Base-by-base conservation (phyloP, 768 basidiomycete genomes). In the Termitomyces sp. region DNA sequence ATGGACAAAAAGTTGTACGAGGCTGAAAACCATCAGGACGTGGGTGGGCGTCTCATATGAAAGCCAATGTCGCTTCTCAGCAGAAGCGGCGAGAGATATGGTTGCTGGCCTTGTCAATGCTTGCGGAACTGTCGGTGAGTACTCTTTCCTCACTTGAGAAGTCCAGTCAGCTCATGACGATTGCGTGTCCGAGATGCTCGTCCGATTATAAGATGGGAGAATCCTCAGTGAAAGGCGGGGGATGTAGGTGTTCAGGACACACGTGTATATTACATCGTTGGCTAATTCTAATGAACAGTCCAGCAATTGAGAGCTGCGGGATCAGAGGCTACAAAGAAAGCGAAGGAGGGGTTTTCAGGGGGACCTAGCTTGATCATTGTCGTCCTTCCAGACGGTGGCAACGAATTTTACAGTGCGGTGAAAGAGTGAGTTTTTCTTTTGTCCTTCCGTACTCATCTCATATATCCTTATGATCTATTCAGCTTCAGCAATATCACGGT, bases 31-130 rank as follows among this genome's bases (percentile, higher is more conserved):
- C 1, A 84, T 92, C 58, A 69, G 74, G 0, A 69, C 75, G 17
- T 92, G 89, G 88, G 74, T 80, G 19, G 71, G 92, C 4, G 75
- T 89, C 2, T 65, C 88, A 9, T 92, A 85, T 59, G 88, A 89
- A 64, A 69, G 75, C 10, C 66, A 75, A 44, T 56, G 65, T n/a
- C 78, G 86, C 3, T 92, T 92, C 68, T 65, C 63, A 34, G 65
- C 75, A 0, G 58, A 71, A 1, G 66, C 68, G 0, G 80, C 76
- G 0, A 50, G 71, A 12, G 79, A 82, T 14, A 77, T 89, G 78
- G 75, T 87, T 7, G 54, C 67, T 9, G 83, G 81, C 0, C 69
- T 92, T 11, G 57, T 81, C 7, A 56, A 59, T 2, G 73, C 77
- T 3, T 86, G 82, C 59, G 62, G 42, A 2, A 76, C 71, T 29